Percentiles rank a stretch among this genome's conserved stretches.
These are phyloP conservation scores for Capsicum rhomboideum DNA, from an alignment of 257 asterid genomes.

Conservation along the genomic window DNA sequence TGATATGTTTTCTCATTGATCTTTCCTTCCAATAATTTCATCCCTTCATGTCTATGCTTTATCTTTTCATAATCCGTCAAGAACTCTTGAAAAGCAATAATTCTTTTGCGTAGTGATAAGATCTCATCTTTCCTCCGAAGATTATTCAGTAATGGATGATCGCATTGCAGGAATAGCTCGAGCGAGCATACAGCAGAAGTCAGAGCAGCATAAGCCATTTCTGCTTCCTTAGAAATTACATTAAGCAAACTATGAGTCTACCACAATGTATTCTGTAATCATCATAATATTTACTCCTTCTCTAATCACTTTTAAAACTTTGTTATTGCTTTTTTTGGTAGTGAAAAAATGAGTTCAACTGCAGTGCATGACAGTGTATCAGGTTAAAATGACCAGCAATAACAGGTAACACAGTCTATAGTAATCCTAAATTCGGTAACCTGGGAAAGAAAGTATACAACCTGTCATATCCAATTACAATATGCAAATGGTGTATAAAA, in stretches of 20 bases:
- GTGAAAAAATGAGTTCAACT: no score
- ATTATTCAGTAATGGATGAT: neutral
- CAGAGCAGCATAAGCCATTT: conserved; percentile 23
- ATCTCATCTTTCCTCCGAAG: conserved; percentile 1
- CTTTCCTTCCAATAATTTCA: conserved; percentile 9
- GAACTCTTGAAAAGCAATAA: conserved; percentile 9
- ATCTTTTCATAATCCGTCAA: conserved; percentile 8
- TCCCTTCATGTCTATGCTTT: neutral
- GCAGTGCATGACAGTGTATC: no score
- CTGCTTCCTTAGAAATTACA: neutral
- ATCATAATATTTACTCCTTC: neutral
- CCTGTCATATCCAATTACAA: neutral
- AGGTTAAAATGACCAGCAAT: neutral
- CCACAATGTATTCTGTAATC: neutral
- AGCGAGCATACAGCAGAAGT: conserved; percentile 13
- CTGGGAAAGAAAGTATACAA: neutral
- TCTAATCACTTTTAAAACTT: no score
- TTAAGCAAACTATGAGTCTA: neutral
- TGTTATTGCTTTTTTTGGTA: no score
- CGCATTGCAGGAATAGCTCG: neutral
- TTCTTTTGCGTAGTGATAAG: conserved; percentile 1
- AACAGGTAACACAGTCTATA: neutral
- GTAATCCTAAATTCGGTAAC: neutral
- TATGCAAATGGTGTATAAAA: neutral
- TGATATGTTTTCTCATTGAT: conserved; percentile 7